Base-by-base conservation (phyloP, 306 rosid species). In the Abrus precatorius region DNA sequence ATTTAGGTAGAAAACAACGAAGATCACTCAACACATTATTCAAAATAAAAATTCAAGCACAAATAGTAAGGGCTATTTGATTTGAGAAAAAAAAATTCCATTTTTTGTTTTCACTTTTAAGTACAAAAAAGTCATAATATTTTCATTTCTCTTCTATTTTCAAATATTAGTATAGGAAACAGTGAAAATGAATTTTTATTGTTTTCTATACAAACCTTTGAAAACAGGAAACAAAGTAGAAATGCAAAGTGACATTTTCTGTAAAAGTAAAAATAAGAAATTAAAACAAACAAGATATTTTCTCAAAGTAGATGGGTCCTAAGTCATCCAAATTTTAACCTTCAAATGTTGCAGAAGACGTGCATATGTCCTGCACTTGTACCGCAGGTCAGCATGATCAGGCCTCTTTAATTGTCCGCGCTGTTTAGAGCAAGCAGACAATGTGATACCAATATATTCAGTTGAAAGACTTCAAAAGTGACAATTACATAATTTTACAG, bases 381-480 rank as follows among this genome's bases (percentile, higher is more conserved):
- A 95, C 80, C 98, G 91, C 84, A 95, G 80, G 87, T 95, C 98
- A 82, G 99, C 99, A 88, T 95, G 99, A 93, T 95, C 99, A 1
- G 99, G 99, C 89, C 99, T 91, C 92, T 95, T 95, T 83, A 95
- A 84, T 80, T 95, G 99, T 81, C 99, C 99, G 49, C 97, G 85
- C 99, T 95, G 87, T 87, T 80, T 34, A 54, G 78, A 83, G 75
- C 79, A 84, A 64, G 69, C 74, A 82, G 71, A 59, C 65, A 63
- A 77, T 14, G 67, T 61, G 63, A 78, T 72, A 82, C 40, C 50
- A 49, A 66, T 47, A 80, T 77, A 49, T 32, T 76, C 69, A 38
- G 20, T 45, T 71, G 7, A 49, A 44, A 81, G 48, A 69, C 61
- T 50, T 71, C 14, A 63, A 70, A 55, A 44, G 74, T 78, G 61